phyloP scores from a whole-genome alignment of 306 rosid genomes.

The Vachellia pachyceras region DNA sequence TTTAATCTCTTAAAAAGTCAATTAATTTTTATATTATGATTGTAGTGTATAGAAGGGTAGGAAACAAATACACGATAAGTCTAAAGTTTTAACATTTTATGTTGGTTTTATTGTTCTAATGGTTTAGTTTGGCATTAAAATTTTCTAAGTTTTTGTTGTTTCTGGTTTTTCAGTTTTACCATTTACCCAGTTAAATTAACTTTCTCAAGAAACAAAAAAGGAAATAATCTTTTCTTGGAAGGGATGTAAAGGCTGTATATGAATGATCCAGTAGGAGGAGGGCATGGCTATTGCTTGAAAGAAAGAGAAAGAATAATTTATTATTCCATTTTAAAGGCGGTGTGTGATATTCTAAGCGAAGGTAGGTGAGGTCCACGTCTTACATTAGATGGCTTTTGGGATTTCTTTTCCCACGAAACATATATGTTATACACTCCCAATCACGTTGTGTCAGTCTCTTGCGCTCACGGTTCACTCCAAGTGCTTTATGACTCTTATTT shows the following conservation, averaged over 20 bases:
- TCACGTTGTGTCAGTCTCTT: background rate
- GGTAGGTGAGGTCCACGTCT: background rate
- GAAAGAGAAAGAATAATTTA: background rate
- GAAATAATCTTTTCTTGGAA: conserved; percentile 31
- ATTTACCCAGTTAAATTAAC: no score
- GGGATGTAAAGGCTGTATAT: background rate
- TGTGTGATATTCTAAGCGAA: background rate
- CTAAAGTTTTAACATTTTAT: no score
- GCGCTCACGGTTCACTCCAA: conserved; percentile 26
- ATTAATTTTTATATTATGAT: no score
- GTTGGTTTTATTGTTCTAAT: background rate
- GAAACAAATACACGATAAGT: no score
- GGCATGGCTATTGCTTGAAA: conserved; percentile 2
- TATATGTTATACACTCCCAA: background rate
- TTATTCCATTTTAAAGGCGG: background rate
- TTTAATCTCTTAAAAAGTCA: no score
- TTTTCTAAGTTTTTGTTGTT: background rate
- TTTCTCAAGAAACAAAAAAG: no score
- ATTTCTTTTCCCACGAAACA: background rate
- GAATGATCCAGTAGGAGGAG: background rate
- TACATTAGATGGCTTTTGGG: background rate
- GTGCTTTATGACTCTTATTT: no score
- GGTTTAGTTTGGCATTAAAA: no score
- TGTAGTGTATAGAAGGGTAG: no score
- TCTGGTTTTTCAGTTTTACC: background rate